phyloP scores from a whole-genome alignment of 1,139 yeast species.

The Blastobotrys serpentis region DNA sequence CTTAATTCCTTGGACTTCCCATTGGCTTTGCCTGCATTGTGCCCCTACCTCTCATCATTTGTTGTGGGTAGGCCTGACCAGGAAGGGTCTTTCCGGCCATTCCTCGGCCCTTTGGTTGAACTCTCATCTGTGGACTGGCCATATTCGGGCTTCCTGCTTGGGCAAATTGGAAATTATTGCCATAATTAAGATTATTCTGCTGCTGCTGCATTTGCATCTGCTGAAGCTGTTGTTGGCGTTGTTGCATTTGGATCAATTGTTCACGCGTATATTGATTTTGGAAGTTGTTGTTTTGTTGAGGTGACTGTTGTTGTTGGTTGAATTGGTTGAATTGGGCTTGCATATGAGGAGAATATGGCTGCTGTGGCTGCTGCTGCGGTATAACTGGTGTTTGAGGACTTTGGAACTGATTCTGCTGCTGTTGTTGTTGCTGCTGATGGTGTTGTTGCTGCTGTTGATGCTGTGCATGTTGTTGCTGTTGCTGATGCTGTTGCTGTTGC shows the following conservation, averaged over 20 bases:
- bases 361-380: background rate
- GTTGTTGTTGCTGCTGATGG: slow-evolving; percentile 16
- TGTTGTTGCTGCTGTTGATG: slow-evolving; percentile 10
- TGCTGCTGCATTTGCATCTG: slow-evolving; percentile 15
- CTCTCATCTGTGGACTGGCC: slow-evolving; percentile 7
- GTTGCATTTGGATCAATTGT: slow-evolving; percentile 17
- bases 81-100: slow-evolving; percentile 8
- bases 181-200: slow-evolving; percentile 3
- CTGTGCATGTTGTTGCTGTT: slow-evolving; percentile 17
- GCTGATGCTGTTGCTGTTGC: slow-evolving; percentile 15
- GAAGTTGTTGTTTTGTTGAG: slow-evolving; percentile 17
- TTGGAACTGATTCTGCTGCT: slow-evolving; percentile 14
- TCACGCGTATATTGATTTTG: slow-evolving; percentile 17
- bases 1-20: background rate
- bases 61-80: slow-evolving; percentile 1
- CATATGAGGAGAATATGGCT: slow-evolving; percentile 2
- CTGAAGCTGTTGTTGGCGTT: slow-evolving; percentile 17
- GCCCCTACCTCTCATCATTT: background rate
- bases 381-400: background rate
- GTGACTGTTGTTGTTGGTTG: slow-evolving; percentile 18
- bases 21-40: background rate
- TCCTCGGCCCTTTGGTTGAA: slow-evolving; percentile 6
- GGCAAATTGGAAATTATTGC: slow-evolving; percentile 2
- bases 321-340: slow-evolving; percentile 6
- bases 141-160: slow-evolving; percentile 6